Evolutionary conservation across 768 basidiomycete genomes (phyloP), one percentile per base, ranked within the genome.

Genomic region (Pilatotrama ljubarskyi): DNA sequence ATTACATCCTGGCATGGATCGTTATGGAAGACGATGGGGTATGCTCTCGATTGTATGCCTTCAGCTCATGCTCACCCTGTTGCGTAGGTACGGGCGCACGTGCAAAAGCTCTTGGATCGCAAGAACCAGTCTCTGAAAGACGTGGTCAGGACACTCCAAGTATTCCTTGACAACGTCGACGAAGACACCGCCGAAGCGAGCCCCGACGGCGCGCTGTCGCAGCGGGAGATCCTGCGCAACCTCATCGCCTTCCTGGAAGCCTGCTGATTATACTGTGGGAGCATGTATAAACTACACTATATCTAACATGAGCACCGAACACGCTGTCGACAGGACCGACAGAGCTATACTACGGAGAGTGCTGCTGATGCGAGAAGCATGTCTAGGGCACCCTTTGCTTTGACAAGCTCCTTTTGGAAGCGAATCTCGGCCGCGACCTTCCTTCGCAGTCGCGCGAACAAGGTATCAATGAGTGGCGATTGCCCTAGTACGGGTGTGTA

Each of bases 11-110:
- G 38, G 94, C 91, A 5, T 99, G 97, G 97, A 74, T 98, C 25
- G 82, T 86, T 55, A 95, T 98, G 95, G 97, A 99, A 75, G 96
- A 98, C 66, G 96, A 98, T 67, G 97, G 96, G 37, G 97, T 97
- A 76, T 56, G 91, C 74, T 10, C 42, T 6, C 43, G 18, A 26
- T 58, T 15, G 8, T 36, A 24, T 46, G 24, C 20, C n/a, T n/a
- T n/a, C 15, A 7, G 4, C 9, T 5, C 7, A 9, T 24, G 20
- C 36, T 38, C 25, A 38, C 2, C 41, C 43, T 37, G 26, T 20
- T 29, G 15, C 15, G 35, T 67, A 98, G 96, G 86, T 95, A 51
- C 88, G 86, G 48, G 75, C 76, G 11, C 96, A 98, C 73, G 77
- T 87, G 7, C 71, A 80, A 53, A 83, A 86, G 67, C 89, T 98